Evolutionary conservation across 805 yeast species (phyloP).

Genomic region (Ogataea dorogensis): DNA sequence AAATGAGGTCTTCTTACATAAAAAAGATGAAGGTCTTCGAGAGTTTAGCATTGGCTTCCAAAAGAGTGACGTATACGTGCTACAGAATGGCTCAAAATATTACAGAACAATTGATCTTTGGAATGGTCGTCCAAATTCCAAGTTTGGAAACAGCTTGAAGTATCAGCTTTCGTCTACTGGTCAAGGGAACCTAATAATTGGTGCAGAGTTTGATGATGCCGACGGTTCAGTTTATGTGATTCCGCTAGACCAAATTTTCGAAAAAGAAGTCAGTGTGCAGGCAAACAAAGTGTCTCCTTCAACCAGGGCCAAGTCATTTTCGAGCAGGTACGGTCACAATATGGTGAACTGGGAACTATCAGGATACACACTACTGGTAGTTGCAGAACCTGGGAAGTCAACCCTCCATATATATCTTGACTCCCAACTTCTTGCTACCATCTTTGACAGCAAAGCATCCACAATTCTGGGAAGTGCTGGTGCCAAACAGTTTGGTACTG

Average conservation of each 20-base stretch:
- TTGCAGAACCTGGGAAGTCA: slow-evolving; percentile 54
- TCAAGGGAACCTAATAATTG: slow-evolving; percentile 43
- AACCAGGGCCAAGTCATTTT: slow-evolving; percentile 19
- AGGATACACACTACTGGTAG: slow-evolving; percentile 38
- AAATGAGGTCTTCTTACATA: background rate
- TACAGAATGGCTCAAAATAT: background rate
- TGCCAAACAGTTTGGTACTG: slow-evolving; percentile 41
- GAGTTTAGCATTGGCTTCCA: background rate
- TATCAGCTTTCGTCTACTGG: slow-evolving; percentile 42
- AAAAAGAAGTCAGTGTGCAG: background rate
- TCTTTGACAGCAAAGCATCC: slow-evolving; percentile 26
- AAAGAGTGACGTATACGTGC: too few relatives aligned
- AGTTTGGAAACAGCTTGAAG: slow-evolving; percentile 47
- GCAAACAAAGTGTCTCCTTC: background rate
- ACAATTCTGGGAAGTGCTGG: slow-evolving; percentile 40
- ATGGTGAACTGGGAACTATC: slow-evolving; percentile 32
- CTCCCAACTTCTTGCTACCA: slow-evolving; percentile 15
- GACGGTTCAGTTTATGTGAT: slow-evolving; percentile 46
- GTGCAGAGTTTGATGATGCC: slow-evolving; percentile 47
- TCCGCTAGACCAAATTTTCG: slow-evolving; percentile 35
- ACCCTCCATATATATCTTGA: slow-evolving; percentile 37
- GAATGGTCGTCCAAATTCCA: slow-evolving; percentile 27
- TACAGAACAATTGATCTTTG: background rate
- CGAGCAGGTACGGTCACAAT: slow-evolving; percentile 43
- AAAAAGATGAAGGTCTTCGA: background rate